phyloP scores from a whole-genome alignment of 352 stramenopile species.

The Phytopythium mirpurense region DNA sequence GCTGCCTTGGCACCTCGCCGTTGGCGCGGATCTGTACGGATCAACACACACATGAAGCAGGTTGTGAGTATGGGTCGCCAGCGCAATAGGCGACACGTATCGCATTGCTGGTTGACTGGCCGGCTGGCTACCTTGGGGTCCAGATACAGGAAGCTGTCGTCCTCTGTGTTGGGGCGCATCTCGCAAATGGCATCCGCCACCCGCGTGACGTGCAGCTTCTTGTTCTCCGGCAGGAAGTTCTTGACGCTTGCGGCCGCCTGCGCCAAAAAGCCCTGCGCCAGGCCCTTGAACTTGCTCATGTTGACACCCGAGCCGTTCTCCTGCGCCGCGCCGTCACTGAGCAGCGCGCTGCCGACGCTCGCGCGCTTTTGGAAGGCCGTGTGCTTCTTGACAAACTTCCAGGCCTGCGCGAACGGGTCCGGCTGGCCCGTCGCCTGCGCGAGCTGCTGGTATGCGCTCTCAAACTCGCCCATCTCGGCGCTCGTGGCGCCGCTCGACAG shows the following conservation, averaged over 20 bases:
- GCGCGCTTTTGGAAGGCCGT: conserved; percentile 77
- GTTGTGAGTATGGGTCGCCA: too few relatives aligned
- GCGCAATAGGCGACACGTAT: background rate
- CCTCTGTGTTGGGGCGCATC: conserved; percentile 72
- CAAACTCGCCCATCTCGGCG: conserved; percentile 71
- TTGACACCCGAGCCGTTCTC: conserved; percentile 35
- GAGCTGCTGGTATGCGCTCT: conserved; percentile 64
- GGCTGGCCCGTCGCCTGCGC: conserved; percentile 22
- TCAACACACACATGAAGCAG: too few relatives aligned
- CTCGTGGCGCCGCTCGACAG: conserved; percentile 63
- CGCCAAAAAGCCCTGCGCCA: conserved; percentile 74
- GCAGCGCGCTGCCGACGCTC: conserved; percentile 50
- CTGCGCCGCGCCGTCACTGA: conserved; percentile 13
- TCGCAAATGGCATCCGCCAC: conserved; percentile 81
- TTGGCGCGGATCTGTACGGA: conserved; percentile 65
- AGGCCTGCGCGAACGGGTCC: conserved; percentile 48
- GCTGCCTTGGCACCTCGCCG: conserved; percentile 65
- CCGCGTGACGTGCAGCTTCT: conserved; percentile 82
- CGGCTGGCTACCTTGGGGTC: conserved; percentile 73
- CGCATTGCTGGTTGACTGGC: too few relatives aligned
- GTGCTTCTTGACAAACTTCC: conserved; percentile 80
- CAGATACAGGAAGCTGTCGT: conserved; percentile 81
- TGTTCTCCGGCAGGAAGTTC: conserved; percentile 86
- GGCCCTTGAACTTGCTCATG: conserved; percentile 82
- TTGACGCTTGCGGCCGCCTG: conserved; percentile 82